Base-by-base conservation (phyloP, 164 flowering plant genomes). In the Aristolochia californica region DNA sequence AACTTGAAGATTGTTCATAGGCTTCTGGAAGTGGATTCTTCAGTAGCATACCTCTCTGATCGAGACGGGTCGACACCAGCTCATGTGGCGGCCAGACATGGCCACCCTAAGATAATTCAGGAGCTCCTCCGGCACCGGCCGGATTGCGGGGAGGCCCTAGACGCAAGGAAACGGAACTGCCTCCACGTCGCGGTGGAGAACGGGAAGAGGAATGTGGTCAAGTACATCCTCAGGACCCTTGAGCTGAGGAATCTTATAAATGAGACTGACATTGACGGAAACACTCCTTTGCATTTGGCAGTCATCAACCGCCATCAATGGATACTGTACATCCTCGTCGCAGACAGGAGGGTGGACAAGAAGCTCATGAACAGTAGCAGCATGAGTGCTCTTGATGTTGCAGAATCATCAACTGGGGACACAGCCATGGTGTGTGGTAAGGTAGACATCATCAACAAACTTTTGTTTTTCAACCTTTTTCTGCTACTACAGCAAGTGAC, bases 211-310 rank as follows among this genome's bases (percentile, higher is more conserved):
- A 14, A 10, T 2, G 23, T 18, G 2, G 61, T n/a, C n/a, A 18
- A 14, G 17, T 22, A 10, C 20, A 24, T 58, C n/a, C 45, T 58
- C 15, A 18, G n/a, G 18, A 10, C 17, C 3, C 24, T 20, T 9
- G 44, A 16, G 22, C 22, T 58, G 16, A n/a, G 24, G 44, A 18
- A 2, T 14, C 58, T 55, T 18, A n/a, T 55, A 18, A 55, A 55
- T 20, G 58, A 55, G 24, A 10, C 23, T 2, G 58, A 55, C 22
- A 34, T 14, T 1, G 45, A 55, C 0, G 58, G 58, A 13, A 34
- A 55, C 22, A 27, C 58, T 18, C 58, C 58, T 7, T n/a, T 55
- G 23, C 58, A 55, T 55, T 18, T 55, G 40, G 56, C 56, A 26
- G n/a, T 25, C 16, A 53, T 23, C 3, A 53, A 13, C 34, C 30